Base-by-base conservation (phyloP, 345 rosid species). In the Adansonia digitata region DNA sequence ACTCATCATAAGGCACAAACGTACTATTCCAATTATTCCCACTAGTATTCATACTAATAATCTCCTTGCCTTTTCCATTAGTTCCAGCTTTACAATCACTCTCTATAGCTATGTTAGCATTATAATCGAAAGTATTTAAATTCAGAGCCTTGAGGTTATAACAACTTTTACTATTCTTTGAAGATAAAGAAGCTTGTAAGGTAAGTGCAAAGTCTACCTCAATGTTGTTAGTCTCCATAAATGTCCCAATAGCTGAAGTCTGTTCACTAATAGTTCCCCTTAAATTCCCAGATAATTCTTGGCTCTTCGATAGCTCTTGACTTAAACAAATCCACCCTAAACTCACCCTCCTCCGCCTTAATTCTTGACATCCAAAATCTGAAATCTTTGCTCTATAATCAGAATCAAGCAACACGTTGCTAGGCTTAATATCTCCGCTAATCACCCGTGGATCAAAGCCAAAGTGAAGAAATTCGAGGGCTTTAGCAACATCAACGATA, bases 141-240 rank as follows among this genome's bases (percentile, higher is more conserved):
- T 81, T 87, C 88, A 91, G 71, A 46, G 84, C 87, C 69, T 72
- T 90, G 46, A 88, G 85, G 75, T 84, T 89, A 66, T 84, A 86
- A 29, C 87, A 78, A 7, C 80, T 80, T 79, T 85, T 85, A 73
- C 92, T 91, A 6, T 83, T 91, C 80, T 88, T 92, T 0, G 98
- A 91, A 6, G 98, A 92, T 71, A 92, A 86, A 75, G 98, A 92
- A 78, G 97, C 99, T 84, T 94, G 99, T 60, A 94, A 75, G 79
- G 98, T 97, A 77, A 91, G 90, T 49, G 98, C 88, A 74, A 92
- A 95, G 77, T 95, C 98, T 55, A 95, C 97, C 94, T 90, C 94
- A 24, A 75, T 82, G 78, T 79, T 81, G 80, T 78, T 73, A 73
- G 79, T 78, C 14, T 79, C 85, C 62, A 81, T 79, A 22, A 91